Evolutionary conservation across 306 rosid genomes (phyloP).

Genomic region (Benincasa hispida): DNA sequence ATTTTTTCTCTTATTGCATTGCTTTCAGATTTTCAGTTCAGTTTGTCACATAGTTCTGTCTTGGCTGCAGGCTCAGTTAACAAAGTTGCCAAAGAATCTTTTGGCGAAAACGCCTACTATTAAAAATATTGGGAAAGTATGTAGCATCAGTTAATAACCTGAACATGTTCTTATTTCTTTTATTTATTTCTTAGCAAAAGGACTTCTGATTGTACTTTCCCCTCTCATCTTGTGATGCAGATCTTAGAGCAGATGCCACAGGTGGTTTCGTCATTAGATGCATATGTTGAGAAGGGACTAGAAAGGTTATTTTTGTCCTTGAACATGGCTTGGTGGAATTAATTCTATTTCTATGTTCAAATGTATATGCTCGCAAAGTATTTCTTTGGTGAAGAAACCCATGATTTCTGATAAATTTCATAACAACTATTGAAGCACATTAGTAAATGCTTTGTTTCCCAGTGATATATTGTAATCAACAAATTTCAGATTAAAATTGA

Average conservation of each 20-base stretch:
- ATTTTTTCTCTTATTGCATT: not conserved
- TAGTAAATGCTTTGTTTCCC: not conserved
- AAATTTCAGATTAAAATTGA: not conserved
- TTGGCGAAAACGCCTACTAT: constrained; percentile 50
- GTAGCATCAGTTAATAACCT: not conserved
- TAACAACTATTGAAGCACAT: not conserved
- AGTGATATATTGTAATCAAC: not conserved
- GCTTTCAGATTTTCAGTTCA: not conserved
- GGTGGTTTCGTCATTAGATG: constrained; percentile 77
- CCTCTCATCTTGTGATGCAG: constrained; percentile 31
- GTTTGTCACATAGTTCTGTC: not conserved
- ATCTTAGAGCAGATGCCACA: constrained; percentile 70
- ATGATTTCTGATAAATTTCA: not conserved
- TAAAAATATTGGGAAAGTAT: constrained; percentile 72
- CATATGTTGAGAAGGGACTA: constrained; percentile 62
- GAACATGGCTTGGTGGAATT: not conserved
- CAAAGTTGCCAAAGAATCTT: constrained; percentile 73
- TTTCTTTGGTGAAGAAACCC: not conserved
- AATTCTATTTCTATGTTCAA: not conserved
- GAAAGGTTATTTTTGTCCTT: constrained; percentile 36
- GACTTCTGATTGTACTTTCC: not conserved
- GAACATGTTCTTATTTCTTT: constrained; percentile 5
- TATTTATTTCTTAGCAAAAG: not conserved
- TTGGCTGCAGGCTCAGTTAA: constrained; percentile 47
- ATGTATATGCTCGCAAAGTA: not conserved